These are phyloP conservation scores for Trichopus zeylanicus DNA, from an alignment of 116 monocot genomes.

Conservation along the genomic window DNA sequence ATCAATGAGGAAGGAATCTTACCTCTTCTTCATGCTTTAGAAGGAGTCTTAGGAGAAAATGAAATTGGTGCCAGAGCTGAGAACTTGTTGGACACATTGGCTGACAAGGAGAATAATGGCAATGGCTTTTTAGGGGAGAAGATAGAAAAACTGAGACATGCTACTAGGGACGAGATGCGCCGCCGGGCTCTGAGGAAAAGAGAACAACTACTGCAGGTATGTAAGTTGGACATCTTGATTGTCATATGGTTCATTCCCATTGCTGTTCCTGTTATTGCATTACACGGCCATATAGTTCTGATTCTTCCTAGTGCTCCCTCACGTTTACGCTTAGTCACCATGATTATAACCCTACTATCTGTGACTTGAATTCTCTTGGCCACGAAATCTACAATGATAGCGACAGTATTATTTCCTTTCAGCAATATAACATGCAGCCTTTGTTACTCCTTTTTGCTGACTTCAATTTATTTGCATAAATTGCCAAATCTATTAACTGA, in stretches of 20 bases:
- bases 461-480: background rate
- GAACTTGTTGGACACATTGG: conserved; percentile 85
- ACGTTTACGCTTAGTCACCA: too few relatives aligned
- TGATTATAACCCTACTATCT: too few relatives aligned
- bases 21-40: conserved; percentile 80
- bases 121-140: conserved; percentile 83
- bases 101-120: conserved; percentile 79
- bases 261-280: too few relatives aligned
- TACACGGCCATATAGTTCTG: too few relatives aligned
- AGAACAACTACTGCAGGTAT: conserved; percentile 72
- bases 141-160: conserved; percentile 64
- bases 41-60: conserved; percentile 84
- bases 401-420: too few relatives aligned
- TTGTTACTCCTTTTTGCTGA: background rate
- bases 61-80: conserved; percentile 92
- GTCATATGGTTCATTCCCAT: too few relatives aligned
- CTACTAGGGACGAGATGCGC: conserved; percentile 90
- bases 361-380: too few relatives aligned
- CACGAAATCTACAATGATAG: too few relatives aligned
- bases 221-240: too few relatives aligned
- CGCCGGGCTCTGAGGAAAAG: conserved; percentile 71
- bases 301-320: too few relatives aligned
- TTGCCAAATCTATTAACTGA: background rate
- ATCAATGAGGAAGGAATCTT: conserved; percentile 74
- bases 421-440: background rate